Evolutionary conservation across 768 basidiomycete genomes (phyloP).

Genomic region (Rhodotorula sphaerocarpa): DNA sequence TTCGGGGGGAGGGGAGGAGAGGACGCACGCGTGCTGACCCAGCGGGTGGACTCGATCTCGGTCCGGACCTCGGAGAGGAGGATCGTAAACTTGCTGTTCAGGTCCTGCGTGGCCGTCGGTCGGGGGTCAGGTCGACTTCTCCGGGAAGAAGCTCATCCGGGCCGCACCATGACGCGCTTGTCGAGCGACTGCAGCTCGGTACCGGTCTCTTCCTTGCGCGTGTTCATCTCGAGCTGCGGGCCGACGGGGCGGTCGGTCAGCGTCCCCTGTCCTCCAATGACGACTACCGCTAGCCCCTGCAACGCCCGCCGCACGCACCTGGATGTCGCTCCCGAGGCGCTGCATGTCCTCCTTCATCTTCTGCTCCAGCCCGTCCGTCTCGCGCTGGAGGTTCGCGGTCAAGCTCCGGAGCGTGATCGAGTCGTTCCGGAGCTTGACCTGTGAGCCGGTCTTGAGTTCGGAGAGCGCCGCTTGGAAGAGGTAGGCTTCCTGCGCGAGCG

Average conservation of each 20-base stretch:
- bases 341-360: slow-evolving; percentile 91
- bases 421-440: slow-evolving; percentile 73
- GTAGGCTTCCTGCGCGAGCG: slow-evolving; percentile 69
- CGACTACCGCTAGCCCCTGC: no score
- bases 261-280: no score
- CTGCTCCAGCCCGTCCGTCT: slow-evolving; percentile 72
- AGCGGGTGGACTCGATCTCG: slow-evolving; percentile 47
- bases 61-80: slow-evolving; percentile 46
- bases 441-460: slow-evolving; percentile 77
- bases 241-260: background rate
- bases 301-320: background rate
- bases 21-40: slow-evolving; percentile 43
- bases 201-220: slow-evolving; percentile 80
- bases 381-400: slow-evolving; percentile 67
- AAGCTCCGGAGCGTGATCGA: slow-evolving; percentile 69
- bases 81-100: slow-evolving; percentile 48
- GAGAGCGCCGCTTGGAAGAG: slow-evolving; percentile 86
- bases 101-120: slow-evolving; percentile 39
- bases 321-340: slow-evolving; percentile 70
- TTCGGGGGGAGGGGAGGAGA: background rate
- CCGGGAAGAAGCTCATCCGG: no score
- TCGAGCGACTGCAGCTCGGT: slow-evolving; percentile 75
- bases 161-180: slow-evolving; percentile 55
- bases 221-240: slow-evolving; percentile 89
- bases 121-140: no score